Base-by-base conservation (phyloP, 768 basidiomycete species). In the Termitomyces sp. region DNA sequence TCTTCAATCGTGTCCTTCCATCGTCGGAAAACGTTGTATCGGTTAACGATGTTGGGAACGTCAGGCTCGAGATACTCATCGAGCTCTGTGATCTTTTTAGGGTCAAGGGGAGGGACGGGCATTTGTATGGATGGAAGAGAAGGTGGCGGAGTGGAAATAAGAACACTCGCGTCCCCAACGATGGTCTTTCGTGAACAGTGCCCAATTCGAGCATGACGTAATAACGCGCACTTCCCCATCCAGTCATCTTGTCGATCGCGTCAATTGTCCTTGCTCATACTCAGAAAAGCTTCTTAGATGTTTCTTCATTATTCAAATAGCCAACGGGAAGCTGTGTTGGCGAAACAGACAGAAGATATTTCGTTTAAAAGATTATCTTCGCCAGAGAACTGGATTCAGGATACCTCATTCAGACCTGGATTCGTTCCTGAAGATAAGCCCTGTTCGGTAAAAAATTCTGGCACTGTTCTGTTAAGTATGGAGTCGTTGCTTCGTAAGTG, bases 1-100 rank as follows among this genome's bases (percentile, higher is more conserved):
- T 81, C 63, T 22, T 88, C 78, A 63, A 97, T 90, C 42, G 73
- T 76, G 62, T 86, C 80, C 63, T 88, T 91, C 89, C 89, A 91
- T 62, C 81, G 77, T 54, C 80, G 79, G 73, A 85, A 92, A 31
- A 69, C 66, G 51, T 85, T 82, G 69, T 92, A 77, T 57, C 91
- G 79, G 61, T 81, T 78, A 54, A 82, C 73, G 68, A 94, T 90
- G 41, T 81, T 78, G 27, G 84, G 78, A 50, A 88, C 74, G 63
- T 88, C 81, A n/a, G 82, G 83, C 63, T 83, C 79, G n/a, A 94
- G 83, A 69, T 84, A 92, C 16, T 78, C 76, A 68, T 94, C 91
- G 60, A 83, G 73, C 47, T 80, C 71, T 57, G 88, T 74, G 40
- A 91, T 76, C 41, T 74, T 69, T 65, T 85, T 73, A 5, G 80